A percentile compares a stretch with the other conserved stretches of the same genome.
Evolutionary conservation across 163 green algal species (phyloP).

Genomic region (Chlorella variabilis): DNA sequence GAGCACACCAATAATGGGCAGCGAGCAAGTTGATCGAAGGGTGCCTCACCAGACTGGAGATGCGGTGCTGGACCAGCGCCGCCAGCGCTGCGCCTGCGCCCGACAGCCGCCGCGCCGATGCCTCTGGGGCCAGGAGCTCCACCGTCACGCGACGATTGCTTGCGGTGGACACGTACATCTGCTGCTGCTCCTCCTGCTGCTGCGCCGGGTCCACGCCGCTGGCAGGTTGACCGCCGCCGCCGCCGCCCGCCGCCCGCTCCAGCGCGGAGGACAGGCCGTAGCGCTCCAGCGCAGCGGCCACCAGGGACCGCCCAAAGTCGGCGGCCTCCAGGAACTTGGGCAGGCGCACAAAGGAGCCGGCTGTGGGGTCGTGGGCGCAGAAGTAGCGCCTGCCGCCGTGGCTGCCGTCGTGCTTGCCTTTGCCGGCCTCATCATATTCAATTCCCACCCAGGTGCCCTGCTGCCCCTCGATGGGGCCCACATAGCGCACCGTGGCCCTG

Average conservation of each 20-base stretch:
- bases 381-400: constrained; percentile 86
- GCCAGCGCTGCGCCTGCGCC: not conserved
- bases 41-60: constrained; percentile 5
- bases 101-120: constrained; percentile 30
- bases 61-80: constrained; percentile 23
- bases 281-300: constrained; percentile 57
- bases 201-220: not conserved
- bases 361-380: constrained; percentile 33
- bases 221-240: not conserved
- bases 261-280: constrained; percentile 60
- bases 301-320: constrained; percentile 42
- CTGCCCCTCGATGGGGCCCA: constrained; percentile 78
- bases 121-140: constrained; percentile 7
- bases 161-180: not conserved
- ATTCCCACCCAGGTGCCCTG: constrained; percentile 88
- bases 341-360: constrained; percentile 77
- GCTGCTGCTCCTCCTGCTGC: not conserved
- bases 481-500: constrained; percentile 80
- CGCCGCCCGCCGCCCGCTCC: too few species aligned
- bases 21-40: not conserved
- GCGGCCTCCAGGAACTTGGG: constrained; percentile 63
- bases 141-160: not conserved
- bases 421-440: constrained; percentile 90
- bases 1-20: too few species aligned
- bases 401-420: constrained; percentile 91